Conservation (phyloP, 805 yeast genomes). For the Starmerella davenportii region DNA sequence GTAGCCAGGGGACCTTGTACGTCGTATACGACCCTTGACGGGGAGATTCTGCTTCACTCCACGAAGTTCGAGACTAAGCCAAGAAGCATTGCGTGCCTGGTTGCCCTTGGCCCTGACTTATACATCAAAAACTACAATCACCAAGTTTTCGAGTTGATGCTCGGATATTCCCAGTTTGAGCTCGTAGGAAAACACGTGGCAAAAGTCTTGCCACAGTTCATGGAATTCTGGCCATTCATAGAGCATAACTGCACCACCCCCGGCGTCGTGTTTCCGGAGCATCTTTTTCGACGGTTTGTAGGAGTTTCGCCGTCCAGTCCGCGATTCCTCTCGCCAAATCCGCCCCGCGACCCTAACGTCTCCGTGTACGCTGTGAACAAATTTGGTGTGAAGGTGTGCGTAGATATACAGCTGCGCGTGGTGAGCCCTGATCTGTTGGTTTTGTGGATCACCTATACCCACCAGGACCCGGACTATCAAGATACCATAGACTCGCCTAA, state of each 20-base stretch:
- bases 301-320: constrained; percentile 7
- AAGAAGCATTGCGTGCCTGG: constrained; percentile 5
- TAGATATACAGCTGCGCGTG: constrained; percentile 71
- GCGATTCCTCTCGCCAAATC: constrained; percentile 24
- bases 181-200: constrained; percentile 9
- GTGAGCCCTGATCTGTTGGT: constrained; percentile 40
- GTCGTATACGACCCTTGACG: not conserved
- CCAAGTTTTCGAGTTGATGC: constrained; percentile 11
- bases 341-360: constrained; percentile 8
- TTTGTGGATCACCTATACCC: constrained; percentile 71
- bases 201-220: constrained; percentile 16
- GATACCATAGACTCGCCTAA: not conserved
- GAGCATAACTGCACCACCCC: constrained; percentile 26
- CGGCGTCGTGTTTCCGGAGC: constrained; percentile 81
- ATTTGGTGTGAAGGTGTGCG: constrained; percentile 45
- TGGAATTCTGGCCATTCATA: constrained; percentile 26
- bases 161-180: constrained; percentile 8
- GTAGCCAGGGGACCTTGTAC: not conserved
- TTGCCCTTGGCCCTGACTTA: constrained; percentile 2
- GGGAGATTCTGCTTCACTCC: not conserved
- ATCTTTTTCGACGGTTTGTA: constrained; percentile 50
- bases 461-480: constrained; percentile 7
- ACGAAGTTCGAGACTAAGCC: not conserved
- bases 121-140: constrained; percentile 28
- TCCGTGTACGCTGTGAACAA: constrained; percentile 37